Base-by-base conservation (phyloP, 768 basidiomycete genomes). In the Pleurotus giganteus region DNA sequence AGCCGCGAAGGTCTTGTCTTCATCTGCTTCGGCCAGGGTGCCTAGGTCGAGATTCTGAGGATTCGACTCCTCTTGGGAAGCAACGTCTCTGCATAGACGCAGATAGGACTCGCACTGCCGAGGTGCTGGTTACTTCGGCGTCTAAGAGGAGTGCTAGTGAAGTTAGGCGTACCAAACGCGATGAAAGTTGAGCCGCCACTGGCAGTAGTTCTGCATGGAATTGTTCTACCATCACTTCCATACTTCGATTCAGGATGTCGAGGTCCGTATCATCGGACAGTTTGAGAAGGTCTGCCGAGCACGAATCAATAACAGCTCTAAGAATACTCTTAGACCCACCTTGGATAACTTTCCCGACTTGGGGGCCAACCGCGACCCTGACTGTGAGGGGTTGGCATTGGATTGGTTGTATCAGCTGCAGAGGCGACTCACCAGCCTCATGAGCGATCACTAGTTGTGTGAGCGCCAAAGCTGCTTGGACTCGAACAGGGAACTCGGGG, bases 251-350 rank as follows among this genome's bases (percentile, higher is more conserved):
- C 53, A 94, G 76, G 45, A 91, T 79, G 65, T 95, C 92, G 41
- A 96, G 73, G 66, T 95, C 93, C 42, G 91, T 92, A 70, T 94
- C 90, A 65, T 94, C 89, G n/a, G 89, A 85, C 41, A 96, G 77
- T 67, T 91, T 91, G 61, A 94, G 79, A n/a, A 94, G 74, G 65
- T 89, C 91, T 91, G 57, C 12, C 39, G 53, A 41, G 12, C 7
- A 15, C 4, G 19, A 17, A 41, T 13, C 9, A 41, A 31, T n/a
- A 15, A 17, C 23, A 29, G 8, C 7, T 11, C 32, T 49, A 11
- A 45, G 53, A 47, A 47, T 42, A 51, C n/a, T 28, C 47, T 28
- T 19, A 28, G 17, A 57, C 71, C 37, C 59, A 88, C 90, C 88
- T 75, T 93, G 89, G 55, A 95, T 84, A 66, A 95, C 89, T 67